These are phyloP conservation scores for Mycena albidolilacea DNA, from an alignment of 768 basidiomycete genomes.

Conservation along the genomic window DNA sequence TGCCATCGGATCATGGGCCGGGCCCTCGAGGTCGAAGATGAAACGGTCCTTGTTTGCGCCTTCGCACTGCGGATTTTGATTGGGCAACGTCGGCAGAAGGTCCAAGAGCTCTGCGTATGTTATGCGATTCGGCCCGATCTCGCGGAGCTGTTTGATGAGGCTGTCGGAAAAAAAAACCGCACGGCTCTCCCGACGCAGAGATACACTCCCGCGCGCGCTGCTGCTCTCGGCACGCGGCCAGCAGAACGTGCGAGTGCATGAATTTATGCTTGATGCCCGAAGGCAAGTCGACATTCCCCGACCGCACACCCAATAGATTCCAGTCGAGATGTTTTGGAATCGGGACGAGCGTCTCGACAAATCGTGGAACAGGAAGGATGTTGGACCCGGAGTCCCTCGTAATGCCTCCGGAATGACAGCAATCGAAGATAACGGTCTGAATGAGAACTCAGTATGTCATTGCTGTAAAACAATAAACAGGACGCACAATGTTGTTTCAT, in stretches of 20 bases:
- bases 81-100: conserved; percentile 28
- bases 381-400: conserved; percentile 2
- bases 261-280: conserved; percentile 20
- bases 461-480: background rate
- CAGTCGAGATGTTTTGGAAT: conserved; percentile 31
- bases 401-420: conserved; percentile 26
- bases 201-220: conserved; percentile 38
- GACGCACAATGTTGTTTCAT: conserved; percentile 36
- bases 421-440: conserved; percentile 39
- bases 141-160: conserved; percentile 28
- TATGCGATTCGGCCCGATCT: conserved; percentile 24
- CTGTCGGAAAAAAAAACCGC: conserved; percentile 38
- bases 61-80: conserved; percentile 39
- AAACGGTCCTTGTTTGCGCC: conserved; percentile 31
- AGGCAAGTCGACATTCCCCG: conserved; percentile 13
- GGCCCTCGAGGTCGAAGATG: conserved; percentile 29
- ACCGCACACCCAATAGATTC: background rate
- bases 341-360: conserved; percentile 23
- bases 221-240: conserved; percentile 36
- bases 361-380: conserved; percentile 24
- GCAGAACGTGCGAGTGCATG: conserved; percentile 39
- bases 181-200: conserved; percentile 17
- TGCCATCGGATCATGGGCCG: background rate
- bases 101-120: conserved; percentile 32
- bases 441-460: background rate